Base-by-base conservation (phyloP, 2,329 filamentous ascomycete species). In the Monilinia fructicola region DNA sequence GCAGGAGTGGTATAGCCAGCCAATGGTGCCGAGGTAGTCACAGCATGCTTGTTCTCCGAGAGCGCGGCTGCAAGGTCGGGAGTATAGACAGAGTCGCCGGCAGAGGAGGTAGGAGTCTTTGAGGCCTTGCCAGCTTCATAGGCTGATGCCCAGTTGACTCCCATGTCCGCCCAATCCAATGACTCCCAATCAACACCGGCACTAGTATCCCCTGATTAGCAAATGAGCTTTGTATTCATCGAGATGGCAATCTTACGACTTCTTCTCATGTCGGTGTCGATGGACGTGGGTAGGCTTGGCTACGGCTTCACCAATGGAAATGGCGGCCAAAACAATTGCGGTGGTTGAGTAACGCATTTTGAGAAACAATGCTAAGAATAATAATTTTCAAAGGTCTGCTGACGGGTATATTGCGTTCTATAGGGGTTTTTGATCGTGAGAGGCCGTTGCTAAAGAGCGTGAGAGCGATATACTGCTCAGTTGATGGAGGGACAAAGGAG, bases 311-410 rank as follows among this genome's bases (percentile, higher is more conserved):
- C 71, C 68, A 66, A 75, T 65, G 66, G 54, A 68, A 68, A 76
- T 62, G 68, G 73, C 74, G 58, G 72, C 73, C 70, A 76, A 35
- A 55, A 76, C 54, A 61, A 74, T 62, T 10, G 69, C 70, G 67
- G 72, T 67, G 66, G 73, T 71, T 65, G 73, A 71, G 69, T 70
- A 73, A 73, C 70, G 73, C 74, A 76, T 76, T 64, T 71, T 75
- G 56, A 64, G 64, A 64, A 48, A 60, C 58, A 26, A 44, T 44
- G 16, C 6, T 35, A 35, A 46, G 31, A 46, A 48, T 44, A n/a
- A 46, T 44, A 46, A 64, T 42, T 4, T 64, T 50, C 31, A 42
- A 35, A 23, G 38, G 9, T 56, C n/a, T 55, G 42, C 53, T 65
- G 4, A 65, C 12, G 23, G 54, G 63, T 65, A 64, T 65, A 67